A percentile compares a stretch with the other conserved stretches of the same genome.
phyloP scores from a whole-genome alignment of 1,284 basidiomycete genomes.

The Melampsora larici-populina region DNA sequence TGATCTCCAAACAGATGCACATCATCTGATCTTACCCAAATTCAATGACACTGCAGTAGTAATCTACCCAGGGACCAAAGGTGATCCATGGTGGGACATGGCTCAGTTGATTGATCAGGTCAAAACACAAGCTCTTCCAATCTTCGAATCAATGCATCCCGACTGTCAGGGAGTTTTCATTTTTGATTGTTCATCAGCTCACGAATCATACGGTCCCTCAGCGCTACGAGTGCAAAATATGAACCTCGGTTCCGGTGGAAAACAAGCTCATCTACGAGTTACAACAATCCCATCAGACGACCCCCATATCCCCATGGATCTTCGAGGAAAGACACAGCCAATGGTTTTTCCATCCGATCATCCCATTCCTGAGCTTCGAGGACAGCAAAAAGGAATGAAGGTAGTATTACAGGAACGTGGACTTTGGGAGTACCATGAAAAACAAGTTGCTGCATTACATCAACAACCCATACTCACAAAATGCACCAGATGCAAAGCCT shows the following conservation, averaged over 20 bases:
- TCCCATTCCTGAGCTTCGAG: neutral
- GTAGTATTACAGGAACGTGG: neutral
- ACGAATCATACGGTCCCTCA: neutral
- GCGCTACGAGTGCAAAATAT: constrained; percentile 11
- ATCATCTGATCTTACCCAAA: neutral
- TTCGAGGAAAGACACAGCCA: neutral
- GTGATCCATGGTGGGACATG: too few relatives aligned
- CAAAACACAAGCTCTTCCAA: neutral
- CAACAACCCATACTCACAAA: neutral
- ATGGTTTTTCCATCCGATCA: neutral
- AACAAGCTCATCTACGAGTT: neutral
- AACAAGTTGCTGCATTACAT: too few relatives aligned
- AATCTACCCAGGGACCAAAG: constrained; percentile 15
- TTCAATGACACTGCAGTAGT: neutral
- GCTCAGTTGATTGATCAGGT: constrained; percentile 9
- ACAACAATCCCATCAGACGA: constrained; percentile 2
- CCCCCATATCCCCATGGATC: neutral
- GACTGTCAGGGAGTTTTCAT: constrained; percentile 11
- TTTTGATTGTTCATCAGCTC: constrained; percentile 9
- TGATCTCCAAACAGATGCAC: neutral
- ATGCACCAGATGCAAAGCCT: neutral
- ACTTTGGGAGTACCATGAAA: neutral
- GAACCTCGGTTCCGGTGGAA: neutral
- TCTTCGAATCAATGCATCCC: neutral
- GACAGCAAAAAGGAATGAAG: constrained; percentile 1